Evolutionary conservation across 1,139 yeast genomes (phyloP), one percentile per base, ranked within the genome.

Genomic region (Pichia sp.): DNA sequence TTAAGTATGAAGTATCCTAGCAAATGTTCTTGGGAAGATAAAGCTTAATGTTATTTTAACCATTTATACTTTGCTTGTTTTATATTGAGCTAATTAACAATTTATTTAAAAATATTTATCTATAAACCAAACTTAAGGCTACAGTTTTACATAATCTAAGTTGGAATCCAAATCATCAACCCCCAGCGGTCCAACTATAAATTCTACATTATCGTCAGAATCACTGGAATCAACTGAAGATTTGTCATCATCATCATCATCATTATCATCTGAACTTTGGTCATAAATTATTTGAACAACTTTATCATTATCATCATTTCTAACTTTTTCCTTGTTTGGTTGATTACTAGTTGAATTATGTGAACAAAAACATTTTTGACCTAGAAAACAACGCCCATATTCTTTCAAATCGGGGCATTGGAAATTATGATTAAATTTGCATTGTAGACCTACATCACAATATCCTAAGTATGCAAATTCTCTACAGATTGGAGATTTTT

Each of bases 331-430:
- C 13, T 24, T 24, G 11, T 18, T 18, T 4, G 25, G 8, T 25
- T 41, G 38, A 1, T 42, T 15, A 7, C 40, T 37, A 8, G 36
- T 34, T 4, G 39, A 16, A 42, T 50, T 44, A 36, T 49, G 48
- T 1, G 37, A 23, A 39, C 53, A 52, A 9, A 40, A 44, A 39
- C 57, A 55, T 12, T 20, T 35, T 16, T 45, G 36, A 1, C 49
- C 51, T 49, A 76, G 64, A 0, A 77, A 70, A 63, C 95, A 85
- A 22, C 57, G 59, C 15, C 85, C 85, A 22, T 69, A 68, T 52
- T 78, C 80, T 54, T 78, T 82, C 56, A 73, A 79, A 59, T 85
- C 92, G 0, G 95, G 94, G 63, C 95, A 85, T 49, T 77, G 78
- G 56, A 70, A 74, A 12, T 69, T 66, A 62, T 85, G 95, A 39